Evolutionary conservation across 106 monocot genomes (phyloP).

Genomic region (Dendrobium officinale): DNA sequence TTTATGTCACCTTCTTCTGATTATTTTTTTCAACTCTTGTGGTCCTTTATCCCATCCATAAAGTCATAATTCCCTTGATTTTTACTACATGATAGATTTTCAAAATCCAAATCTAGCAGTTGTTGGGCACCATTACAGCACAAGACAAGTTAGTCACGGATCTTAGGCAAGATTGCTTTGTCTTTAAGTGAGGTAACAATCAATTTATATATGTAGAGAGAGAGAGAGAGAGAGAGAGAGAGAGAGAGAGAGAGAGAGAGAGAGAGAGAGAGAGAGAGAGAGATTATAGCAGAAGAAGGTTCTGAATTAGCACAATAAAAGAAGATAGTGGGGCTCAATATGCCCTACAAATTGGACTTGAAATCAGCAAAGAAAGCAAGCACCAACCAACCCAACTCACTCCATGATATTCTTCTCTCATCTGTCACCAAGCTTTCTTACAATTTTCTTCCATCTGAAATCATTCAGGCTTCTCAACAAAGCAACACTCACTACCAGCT

Average conservation of each 20-base stretch:
- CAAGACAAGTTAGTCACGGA: not conserved
- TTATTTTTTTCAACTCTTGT: too few relatives aligned
- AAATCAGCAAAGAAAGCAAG: conserved; percentile 22
- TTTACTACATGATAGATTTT: not conserved
- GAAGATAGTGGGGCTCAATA: conserved; percentile 14
- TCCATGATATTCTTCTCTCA: conserved; percentile 9
- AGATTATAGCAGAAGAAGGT: not conserved
- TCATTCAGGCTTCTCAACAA: conserved; percentile 34
- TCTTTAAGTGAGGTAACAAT: conserved; percentile 9
- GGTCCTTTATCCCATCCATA: not conserved
- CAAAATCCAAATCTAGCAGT: conserved; percentile 4
- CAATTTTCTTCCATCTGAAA: conserved; percentile 6
- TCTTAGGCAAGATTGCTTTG: conserved; percentile 1
- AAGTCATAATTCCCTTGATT: not conserved
- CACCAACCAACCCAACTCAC: conserved; percentile 23
- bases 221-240: not conserved
- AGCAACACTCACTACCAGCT: conserved; percentile 24
- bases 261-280: not conserved
- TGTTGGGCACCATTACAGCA: conserved; percentile 1
- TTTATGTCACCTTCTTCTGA: too few relatives aligned
- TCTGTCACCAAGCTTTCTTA: conserved; percentile 24
- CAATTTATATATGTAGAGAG: not conserved
- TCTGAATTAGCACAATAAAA: conserved; percentile 6
- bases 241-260: not conserved
- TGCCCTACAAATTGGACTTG: conserved; percentile 33